Conservation (phyloP, 495 filamentous ascomycete genomes). For the Evernia prunastri region DNA sequence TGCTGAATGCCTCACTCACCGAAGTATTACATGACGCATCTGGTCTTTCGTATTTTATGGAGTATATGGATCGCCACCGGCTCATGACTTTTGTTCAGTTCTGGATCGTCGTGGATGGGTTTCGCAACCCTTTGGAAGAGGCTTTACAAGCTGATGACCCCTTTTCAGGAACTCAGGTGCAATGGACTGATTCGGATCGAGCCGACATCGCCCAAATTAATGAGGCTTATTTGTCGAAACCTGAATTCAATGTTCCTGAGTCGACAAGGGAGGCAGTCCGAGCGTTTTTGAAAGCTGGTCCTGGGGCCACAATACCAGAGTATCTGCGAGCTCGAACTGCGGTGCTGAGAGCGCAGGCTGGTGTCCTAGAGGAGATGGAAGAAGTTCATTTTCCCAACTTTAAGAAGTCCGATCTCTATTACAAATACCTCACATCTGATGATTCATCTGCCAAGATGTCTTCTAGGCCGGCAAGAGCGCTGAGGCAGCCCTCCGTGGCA, state of each 20-base stretch:
- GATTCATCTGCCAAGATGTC: conserved; percentile 55
- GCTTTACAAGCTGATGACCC: conserved; percentile 66
- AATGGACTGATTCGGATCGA: conserved; percentile 80
- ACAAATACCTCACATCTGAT: conserved; percentile 88
- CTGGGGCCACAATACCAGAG: conserved; percentile 65
- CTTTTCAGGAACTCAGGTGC: conserved; percentile 50
- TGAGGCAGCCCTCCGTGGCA: conserved; percentile 24
- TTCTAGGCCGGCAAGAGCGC: conserved; percentile 28
- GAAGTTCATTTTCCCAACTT: conserved; percentile 74
- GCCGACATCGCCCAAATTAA: conserved; percentile 84
- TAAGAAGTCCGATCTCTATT: conserved; percentile 86
- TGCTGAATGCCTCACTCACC: conserved; percentile 65
- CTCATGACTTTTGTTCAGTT: conserved; percentile 92
- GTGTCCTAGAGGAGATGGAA: conserved; percentile 75
- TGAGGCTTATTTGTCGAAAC: conserved; percentile 74
- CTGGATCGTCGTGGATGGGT: conserved; percentile 96
- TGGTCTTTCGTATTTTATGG: conserved; percentile 97
- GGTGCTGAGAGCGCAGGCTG: conserved; percentile 74
- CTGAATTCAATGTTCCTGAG: conserved; percentile 70
- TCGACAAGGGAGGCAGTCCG: conserved; percentile 62
- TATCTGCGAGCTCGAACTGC: conserved; percentile 79
- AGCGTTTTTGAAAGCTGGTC: conserved; percentile 70
- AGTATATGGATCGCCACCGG: conserved; percentile 91
- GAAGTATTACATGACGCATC: conserved; percentile 83
- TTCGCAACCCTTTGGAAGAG: conserved; percentile 92